Base-by-base conservation (phyloP, 2,329 filamentous ascomycete genomes). In the Hypoxylon sp. region DNA sequence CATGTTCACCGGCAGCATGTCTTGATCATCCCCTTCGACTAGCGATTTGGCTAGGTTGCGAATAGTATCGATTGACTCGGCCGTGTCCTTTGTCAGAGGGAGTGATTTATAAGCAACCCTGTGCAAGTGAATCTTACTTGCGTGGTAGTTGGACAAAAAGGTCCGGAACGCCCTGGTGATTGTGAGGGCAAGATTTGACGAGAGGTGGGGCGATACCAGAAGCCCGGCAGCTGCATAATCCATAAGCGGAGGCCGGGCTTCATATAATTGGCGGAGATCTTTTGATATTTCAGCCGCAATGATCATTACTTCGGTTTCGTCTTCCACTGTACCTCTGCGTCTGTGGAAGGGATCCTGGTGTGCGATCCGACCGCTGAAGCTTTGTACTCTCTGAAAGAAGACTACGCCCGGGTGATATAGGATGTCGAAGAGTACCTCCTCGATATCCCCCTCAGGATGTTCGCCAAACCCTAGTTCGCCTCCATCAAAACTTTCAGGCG, bases 231-330 rank as follows among this genome's bases (percentile, higher is more conserved):
- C 80, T 6, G 86, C 86, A 75, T 84, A 83, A 70, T 88, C 85
- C 83, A 88, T 87, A 30, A 88, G 76, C 9, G 83, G 79, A 17
- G 86, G 87, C 2, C 85, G 80, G 36, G 83, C 79, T 2, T 83
- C 81, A 71, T 86, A 86, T 1, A 89, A 74, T 1, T 79, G 77
- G n/a, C 82, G 80, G 6, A 87, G 76, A 71, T 88, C 85, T 13
- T 79, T 78, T 2, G 82, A 79, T 52, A 88, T 88, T 55, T 80
- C 77, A 1, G 84, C 80, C 1, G 82, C 86, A 49, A 85, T 80
- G 32, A 82, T 82, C 85, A 88, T 87, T 1, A 87, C 85, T 61
- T 88, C 85, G 1, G 83, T 87, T 76, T 88, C 85, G 71, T 88
- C 86, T 53, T 86, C 82, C 9, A 88, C 86, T 0, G 85, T 88